Evolutionary conservation across 176 grass and related monocot species (phyloP), one percentile per base, ranked within the genome.

Genomic region (Zizania latifolia): DNA sequence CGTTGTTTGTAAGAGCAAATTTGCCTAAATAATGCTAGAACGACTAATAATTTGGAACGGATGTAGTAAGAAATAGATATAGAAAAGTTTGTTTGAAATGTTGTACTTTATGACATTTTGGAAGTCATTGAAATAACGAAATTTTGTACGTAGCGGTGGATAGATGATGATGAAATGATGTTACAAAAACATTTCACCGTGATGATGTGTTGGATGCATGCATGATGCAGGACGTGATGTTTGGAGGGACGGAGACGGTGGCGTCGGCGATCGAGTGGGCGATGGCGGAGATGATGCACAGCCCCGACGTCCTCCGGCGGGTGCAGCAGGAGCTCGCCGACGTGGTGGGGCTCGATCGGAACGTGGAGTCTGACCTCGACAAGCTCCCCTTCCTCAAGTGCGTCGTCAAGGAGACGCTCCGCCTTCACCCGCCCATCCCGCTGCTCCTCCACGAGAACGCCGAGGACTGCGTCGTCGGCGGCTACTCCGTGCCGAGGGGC

Each of bases 171-270:
- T n/a, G n/a, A n/a, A n/a, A n/a, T n/a, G n/a, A n/a, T n/a, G n/a
- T n/a, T n/a, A n/a, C n/a, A n/a, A n/a, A n/a, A n/a, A n/a, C n/a
- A n/a, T n/a, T n/a, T n/a, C n/a, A n/a, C n/a, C n/a, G 38, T 41
- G 61, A 22, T 55, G 51, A 60, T 17, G 19, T 64, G 33, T 12
- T 65, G 17, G 21, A n/a, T 1, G 27, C 19, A 16, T 5, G 44
- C 17, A 27, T 37, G 4, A 4, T 17, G 48, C 77, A 98, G 94
- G 94, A 98, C 65, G 84, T 94, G 81, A 98, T 98, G 94, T 98
- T 98, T 24, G 94, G 94, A 6, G 94, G 94, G 61, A 98, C 94
- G 48, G 94, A 98, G 81, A 98, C 94, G 40, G 94, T 94, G 65
- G 94, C 94, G 19, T 86, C 88, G 9, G 88, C 88, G n/a, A 89